Base-by-base conservation (phyloP, 2,329 filamentous ascomycete species). In the Fusarium illudens region DNA sequence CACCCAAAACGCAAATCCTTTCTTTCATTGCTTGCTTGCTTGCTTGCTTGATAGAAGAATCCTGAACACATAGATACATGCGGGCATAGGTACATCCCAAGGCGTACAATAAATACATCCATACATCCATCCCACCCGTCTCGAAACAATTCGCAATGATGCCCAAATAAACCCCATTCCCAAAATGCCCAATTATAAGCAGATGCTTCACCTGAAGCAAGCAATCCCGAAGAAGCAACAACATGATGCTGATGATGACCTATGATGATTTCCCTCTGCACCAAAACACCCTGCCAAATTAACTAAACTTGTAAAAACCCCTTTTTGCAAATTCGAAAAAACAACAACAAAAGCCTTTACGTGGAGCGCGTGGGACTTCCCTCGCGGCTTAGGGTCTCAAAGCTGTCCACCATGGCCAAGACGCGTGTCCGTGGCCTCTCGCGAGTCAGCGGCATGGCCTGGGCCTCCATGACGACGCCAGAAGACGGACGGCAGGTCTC, bases 321-420 rank as follows among this genome's bases (percentile, higher is more conserved):
- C n/a, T 36, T 39, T 46, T n/a, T 34, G 34, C 33, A 39, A 42
- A 62, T 34, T 7, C n/a, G 17, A n/a, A 15, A 20, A 33, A 29
- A 32, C 17, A 36, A 25, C 42, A 60, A 19, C 1, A 1, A 2
- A 42, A 29, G 6, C 36, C 17, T 36, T 52, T 48, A 71, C 22
- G 51, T 50, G 37, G 60, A 64, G 15, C 70, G 62, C 56, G 64
- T 73, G 20, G 82, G 78, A 62, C 83, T 86, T 5, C 69, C 74
- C 22, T 80, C 79, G 39, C 80, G 77, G 64, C 81, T 85, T 56
- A 76, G 75, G 32, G 75, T 80, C 79, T 89, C 86, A 62, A 88
- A 81, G 61, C 78, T 82, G 70, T 88, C 81, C 36, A 89, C 85
- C 84, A 89, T 87, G 46, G 82, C 80, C 48, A 86, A 73, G 27